Conservation (phyloP, 169 alveolate genomes). For the Plasmodium inui region DNA sequence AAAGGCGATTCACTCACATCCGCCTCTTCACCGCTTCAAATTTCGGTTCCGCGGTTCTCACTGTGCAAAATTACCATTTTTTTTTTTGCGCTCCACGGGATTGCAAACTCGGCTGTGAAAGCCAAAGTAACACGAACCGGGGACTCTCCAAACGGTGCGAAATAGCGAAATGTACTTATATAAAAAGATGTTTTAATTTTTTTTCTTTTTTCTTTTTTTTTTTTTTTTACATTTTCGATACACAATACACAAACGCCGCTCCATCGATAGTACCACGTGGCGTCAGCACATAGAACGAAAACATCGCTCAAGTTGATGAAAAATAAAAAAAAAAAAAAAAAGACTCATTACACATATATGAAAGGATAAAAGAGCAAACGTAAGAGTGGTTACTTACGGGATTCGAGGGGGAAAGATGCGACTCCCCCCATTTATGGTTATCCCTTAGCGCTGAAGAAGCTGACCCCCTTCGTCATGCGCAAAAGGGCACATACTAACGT, state of each 20-base stretch:
- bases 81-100: neutral
- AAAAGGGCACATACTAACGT: neutral
- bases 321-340: neutral
- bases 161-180: neutral
- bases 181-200: neutral
- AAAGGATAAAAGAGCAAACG: neutral
- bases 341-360: neutral
- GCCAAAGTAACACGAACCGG: neutral
- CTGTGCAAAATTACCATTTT: neutral
- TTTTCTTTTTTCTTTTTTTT: neutral
- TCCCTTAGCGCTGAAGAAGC: neutral
- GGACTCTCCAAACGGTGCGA: neutral
- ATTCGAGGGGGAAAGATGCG: neutral
- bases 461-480: neutral
- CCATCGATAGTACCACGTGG: neutral
- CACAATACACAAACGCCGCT: neutral
- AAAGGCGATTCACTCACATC: neutral
- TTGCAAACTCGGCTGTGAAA: neutral
- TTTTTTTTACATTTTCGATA: neutral
- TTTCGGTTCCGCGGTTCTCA: neutral
- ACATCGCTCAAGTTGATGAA: neutral
- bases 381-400: neutral
- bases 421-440: neutral
- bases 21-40: neutral
- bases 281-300: neutral